Evolutionary conservation across 441 rosid species (phyloP).

Genomic region (Syzygium syzygioides): DNA sequence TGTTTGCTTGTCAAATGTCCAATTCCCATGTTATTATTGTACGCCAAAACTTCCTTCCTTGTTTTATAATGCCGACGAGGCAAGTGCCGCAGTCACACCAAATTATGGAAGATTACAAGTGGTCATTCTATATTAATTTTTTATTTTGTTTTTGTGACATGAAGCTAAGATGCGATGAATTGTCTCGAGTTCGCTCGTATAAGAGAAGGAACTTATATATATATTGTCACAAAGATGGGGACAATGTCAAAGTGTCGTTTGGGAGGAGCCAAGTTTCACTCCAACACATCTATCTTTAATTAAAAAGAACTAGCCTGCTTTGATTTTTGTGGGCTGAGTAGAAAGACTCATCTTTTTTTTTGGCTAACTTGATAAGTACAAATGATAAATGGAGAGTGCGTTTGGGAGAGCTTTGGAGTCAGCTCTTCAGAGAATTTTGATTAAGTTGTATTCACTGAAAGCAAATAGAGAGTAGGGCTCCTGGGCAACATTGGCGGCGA

Average conservation of each 20-base stretch:
- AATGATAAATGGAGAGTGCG: background rate
- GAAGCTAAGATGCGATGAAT: too few species aligned
- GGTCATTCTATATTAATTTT: background rate
- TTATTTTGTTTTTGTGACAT: background rate
- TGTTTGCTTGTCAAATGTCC: background rate
- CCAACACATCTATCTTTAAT: background rate
- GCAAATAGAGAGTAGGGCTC: background rate
- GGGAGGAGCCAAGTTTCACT: background rate
- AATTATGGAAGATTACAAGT: background rate
- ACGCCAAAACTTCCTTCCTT: background rate
- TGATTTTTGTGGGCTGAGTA: background rate
- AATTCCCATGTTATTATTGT: background rate
- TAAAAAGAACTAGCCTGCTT: background rate
- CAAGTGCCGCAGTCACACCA: background rate
- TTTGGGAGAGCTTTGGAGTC: background rate
- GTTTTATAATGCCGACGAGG: background rate
- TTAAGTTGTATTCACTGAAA: background rate
- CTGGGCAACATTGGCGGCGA: rapidly evolving
- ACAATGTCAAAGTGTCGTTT: background rate
- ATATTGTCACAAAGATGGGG: background rate
- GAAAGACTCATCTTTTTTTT: background rate
- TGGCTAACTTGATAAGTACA: background rate
- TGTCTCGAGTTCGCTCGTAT: background rate
- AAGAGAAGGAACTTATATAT: background rate
- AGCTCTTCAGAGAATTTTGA: background rate